Evolutionary conservation across 441 rosid genomes (phyloP).

Genomic region (Gossypium lobatum): DNA sequence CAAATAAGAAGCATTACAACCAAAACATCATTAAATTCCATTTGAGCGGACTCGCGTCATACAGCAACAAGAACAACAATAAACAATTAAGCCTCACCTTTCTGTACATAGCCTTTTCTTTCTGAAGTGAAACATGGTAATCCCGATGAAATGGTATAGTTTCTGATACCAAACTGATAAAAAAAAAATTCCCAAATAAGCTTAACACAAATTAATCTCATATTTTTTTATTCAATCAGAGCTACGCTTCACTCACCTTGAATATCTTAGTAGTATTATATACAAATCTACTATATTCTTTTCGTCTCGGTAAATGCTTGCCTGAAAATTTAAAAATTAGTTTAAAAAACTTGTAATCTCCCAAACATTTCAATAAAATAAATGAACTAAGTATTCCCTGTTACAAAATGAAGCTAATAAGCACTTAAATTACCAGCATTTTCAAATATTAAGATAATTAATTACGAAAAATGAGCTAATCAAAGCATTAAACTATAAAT

Average conservation of each 20-base stretch:
- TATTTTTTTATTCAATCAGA: not conserved
- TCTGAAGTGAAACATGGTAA: conserved; percentile 45
- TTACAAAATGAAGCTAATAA: not conserved
- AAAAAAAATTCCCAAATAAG: conserved; percentile 15
- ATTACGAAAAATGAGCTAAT: not conserved
- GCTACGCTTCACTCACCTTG: conserved; percentile 47
- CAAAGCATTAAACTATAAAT: not conserved
- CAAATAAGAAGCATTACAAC: conserved; percentile 17
- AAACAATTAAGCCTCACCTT: conserved; percentile 49
- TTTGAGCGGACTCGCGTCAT: not conserved
- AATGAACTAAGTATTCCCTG: not conserved
- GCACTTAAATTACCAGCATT: not conserved
- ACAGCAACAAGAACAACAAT: not conserved
- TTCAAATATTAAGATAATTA: conserved; percentile 4
- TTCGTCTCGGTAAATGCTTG: conserved; percentile 73
- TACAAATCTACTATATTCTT: conserved; percentile 88
- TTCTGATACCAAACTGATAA: conserved; percentile 74
- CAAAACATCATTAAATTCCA: not conserved
- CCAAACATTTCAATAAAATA: not conserved
- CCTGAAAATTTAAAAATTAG: conserved; percentile 35
- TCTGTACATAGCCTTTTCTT: conserved; percentile 52
- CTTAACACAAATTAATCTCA: conserved; percentile 8
- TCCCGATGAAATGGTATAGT: conserved; percentile 89
- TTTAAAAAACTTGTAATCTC: not conserved
- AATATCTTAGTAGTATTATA: conserved; percentile 81